Conservation (phyloP, 192 early-diverging fungal genomes). For the Linnemannia schmuckeri region DNA sequence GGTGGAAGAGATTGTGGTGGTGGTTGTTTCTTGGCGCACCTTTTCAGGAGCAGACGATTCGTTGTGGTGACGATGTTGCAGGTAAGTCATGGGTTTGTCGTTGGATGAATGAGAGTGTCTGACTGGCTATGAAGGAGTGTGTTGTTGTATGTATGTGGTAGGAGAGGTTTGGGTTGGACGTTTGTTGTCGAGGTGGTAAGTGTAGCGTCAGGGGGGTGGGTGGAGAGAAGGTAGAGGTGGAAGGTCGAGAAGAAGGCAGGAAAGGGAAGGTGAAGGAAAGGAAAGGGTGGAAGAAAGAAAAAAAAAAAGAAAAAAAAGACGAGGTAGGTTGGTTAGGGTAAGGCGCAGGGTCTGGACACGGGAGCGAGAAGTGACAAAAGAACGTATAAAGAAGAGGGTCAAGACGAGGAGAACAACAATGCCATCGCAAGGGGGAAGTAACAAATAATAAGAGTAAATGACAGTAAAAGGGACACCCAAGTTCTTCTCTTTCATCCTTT, state of each 20-base stretch:
- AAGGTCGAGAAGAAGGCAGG: neutral
- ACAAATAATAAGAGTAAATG: no score
- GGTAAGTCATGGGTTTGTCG: constrained; percentile 40
- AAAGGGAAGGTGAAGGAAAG: neutral
- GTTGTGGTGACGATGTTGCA: constrained; percentile 18
- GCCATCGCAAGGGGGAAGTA: no score
- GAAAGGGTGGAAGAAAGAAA: neutral
- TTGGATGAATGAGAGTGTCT: neutral
- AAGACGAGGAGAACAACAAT: neutral
- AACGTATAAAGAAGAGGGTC: neutral
- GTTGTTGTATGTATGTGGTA: neutral
- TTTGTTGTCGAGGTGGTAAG: neutral
- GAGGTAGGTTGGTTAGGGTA: neutral
- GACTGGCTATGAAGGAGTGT: neutral
- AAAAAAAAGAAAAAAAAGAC: neutral
- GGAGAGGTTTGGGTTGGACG: neutral
- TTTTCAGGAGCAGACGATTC: constrained; percentile 38
- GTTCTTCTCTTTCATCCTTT: no score
- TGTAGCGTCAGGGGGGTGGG: neutral
- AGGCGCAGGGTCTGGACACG: constrained; percentile 4
- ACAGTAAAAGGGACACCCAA: no score
- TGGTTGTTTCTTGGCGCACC: constrained; percentile 51
- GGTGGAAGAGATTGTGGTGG: constrained; percentile 41
- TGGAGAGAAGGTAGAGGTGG: neutral
- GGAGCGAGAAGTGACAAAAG: neutral